A percentile compares a stretch with the other conserved stretches of the same genome.
phyloP scores from a whole-genome alignment of 2,329 filamentous ascomycete species.

The Microdochium trichocladiopsis region DNA sequence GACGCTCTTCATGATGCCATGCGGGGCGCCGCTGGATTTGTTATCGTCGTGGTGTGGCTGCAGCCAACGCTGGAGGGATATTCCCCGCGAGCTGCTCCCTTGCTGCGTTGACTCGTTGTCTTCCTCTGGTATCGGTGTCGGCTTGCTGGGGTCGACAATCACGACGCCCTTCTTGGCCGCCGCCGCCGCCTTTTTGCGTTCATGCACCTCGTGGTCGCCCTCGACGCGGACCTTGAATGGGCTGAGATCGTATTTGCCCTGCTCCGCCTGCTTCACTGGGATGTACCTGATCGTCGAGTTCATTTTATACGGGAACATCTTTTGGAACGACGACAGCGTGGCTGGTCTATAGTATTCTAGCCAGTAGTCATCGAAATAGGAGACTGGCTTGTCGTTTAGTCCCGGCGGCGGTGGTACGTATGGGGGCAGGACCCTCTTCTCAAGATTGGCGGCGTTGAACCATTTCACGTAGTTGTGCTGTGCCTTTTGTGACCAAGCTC shows the following conservation, averaged over 20 bases:
- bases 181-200: constrained; percentile 46
- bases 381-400: constrained; percentile 35
- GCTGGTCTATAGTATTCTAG: constrained; percentile 90
- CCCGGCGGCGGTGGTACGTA: constrained; percentile 28
- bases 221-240: constrained; percentile 77
- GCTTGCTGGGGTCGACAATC: constrained; percentile 53
- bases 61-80: constrained; percentile 57
- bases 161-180: constrained; percentile 58
- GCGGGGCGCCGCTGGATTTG: constrained; percentile 19
- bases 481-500: constrained; percentile 57
- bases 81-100: constrained; percentile 33
- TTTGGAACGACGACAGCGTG: constrained; percentile 80
- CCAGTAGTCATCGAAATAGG: constrained; percentile 89
- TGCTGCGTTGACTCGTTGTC: constrained; percentile 7
- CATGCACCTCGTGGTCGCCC: constrained; percentile 48
- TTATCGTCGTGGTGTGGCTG: constrained; percentile 36
- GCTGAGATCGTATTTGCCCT: constrained; percentile 74
- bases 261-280: constrained; percentile 63
- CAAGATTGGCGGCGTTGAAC: constrained; percentile 71
- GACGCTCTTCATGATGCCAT: constrained; percentile 52
- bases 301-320: constrained; percentile 89
- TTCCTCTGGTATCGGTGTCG: not conserved
- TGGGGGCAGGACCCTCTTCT: constrained; percentile 52
- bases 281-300: constrained; percentile 83
- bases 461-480: constrained; percentile 77